Percentiles rank a stretch among this genome's conserved stretches.
Evolutionary conservation across 257 asterid species (phyloP).

Genomic region (Salvia rosmarinus): DNA sequence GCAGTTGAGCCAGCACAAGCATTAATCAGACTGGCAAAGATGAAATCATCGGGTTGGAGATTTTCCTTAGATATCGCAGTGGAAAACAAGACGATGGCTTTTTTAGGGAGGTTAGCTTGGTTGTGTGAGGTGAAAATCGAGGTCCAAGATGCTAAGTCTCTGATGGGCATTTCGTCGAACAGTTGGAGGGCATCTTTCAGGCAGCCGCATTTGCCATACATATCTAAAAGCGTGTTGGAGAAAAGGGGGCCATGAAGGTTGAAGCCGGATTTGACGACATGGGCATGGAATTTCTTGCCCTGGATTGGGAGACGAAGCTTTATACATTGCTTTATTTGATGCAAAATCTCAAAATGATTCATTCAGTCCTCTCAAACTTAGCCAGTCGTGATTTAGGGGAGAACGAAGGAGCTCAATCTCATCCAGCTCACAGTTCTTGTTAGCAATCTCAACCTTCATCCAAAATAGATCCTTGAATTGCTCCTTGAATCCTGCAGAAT

Average conservation of each 20-base stretch:
- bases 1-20: constrained; percentile 63
- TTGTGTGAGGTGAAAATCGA: constrained; percentile 73
- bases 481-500: too few relatives aligned
- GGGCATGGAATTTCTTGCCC: constrained; percentile 67
- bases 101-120: constrained; percentile 47
- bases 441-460: too few relatives aligned
- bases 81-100: constrained; percentile 48
- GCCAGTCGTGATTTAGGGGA: too few relatives aligned
- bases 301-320: constrained; percentile 42
- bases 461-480: too few relatives aligned
- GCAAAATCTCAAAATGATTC: constrained; percentile 45
- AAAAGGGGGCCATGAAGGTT: constrained; percentile 38
- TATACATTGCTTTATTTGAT: constrained; percentile 56
- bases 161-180: constrained; percentile 74
- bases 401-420: too few relatives aligned
- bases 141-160: constrained; percentile 83
- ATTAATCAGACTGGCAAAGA: constrained; percentile 60
- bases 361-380: constrained; percentile 36
- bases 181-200: constrained; percentile 52
- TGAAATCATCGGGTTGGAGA: constrained; percentile 65
- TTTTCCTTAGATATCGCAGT: constrained; percentile 40
- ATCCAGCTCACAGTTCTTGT: too few relatives aligned
- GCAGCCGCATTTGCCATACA: constrained; percentile 62
- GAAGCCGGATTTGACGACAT: constrained; percentile 59
- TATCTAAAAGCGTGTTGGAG: constrained; percentile 55